Base-by-base conservation (phyloP, 148 eudicot genomes). In the Arbutus unedo region DNA sequence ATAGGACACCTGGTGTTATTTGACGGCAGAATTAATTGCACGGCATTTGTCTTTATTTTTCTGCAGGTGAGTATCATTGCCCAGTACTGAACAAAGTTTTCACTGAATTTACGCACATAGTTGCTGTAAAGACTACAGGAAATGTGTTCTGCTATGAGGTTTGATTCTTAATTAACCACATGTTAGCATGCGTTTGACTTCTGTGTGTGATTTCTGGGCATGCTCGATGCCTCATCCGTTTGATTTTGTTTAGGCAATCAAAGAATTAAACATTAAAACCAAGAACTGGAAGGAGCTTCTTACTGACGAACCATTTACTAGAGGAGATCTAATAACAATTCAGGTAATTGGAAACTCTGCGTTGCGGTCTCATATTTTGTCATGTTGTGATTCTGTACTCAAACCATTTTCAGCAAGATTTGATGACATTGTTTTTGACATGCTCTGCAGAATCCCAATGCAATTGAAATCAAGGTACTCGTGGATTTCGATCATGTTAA, bases 71-170 rank as follows among this genome's bases (percentile, higher is more conserved):
- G 84, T 92, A 77, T 87, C 97, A 96, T 74, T 96, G 99, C 86
- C 98, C 99, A 14, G 98, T 96, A 23, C 84, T 96, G 89, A 94
- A 94, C 90, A 94, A 96, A 91, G 98, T 93, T 57, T 96, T 94
- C 79, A 96, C 99, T 10, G 99, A 96, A 82, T 96, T 90, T 84
- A 96, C 99, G 6, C 99, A 96, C 88, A 96, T 96, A 70, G 95
- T 96, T 84, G 98, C 99, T n/a, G 91, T 96, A 75, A 96, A 89
- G 91, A 96, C 95, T 49, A 93, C 95, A 25, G 98, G 99, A 86
- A 96, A 96, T 80, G 99, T 96, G 43, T 96, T 94, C 88, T 94
- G 98, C 83, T 91, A 94, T 81, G 99, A 96, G 98, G 99, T 96
- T 77, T 50, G 49, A 85, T 84, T 81, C 51, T 54, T 54, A 23